phyloP scores from a whole-genome alignment of 139 green algal species.

The Desmodesmus armatus region DNA sequence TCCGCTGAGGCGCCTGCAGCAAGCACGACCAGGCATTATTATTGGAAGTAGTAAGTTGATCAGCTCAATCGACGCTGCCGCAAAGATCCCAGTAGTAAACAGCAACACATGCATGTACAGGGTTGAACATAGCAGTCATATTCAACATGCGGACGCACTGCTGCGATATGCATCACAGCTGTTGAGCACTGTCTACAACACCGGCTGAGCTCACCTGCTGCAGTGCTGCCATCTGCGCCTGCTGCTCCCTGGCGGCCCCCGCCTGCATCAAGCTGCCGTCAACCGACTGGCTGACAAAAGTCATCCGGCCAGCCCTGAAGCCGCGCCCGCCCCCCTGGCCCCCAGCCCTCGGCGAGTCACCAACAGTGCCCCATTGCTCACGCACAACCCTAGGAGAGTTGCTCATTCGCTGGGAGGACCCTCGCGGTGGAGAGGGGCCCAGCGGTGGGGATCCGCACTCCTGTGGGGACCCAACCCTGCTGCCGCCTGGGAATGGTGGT shows the following conservation, averaged over 20 bases:
- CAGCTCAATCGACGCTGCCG: background rate
- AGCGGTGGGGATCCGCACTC: background rate
- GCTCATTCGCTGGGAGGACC: background rate
- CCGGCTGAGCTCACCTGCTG: background rate
- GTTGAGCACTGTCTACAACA: background rate
- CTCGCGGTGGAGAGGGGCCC: background rate
- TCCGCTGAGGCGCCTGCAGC: background rate
- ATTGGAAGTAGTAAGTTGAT: background rate
- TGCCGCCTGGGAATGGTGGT: too few species aligned
- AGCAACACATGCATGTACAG: background rate
- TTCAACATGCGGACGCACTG: background rate
- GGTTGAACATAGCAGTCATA: background rate
- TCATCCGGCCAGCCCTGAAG: too few species aligned
- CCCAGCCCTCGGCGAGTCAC: background rate
- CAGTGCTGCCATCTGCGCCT: background rate
- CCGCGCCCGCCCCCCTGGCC: too few species aligned
- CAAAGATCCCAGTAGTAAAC: background rate
- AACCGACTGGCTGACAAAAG: background rate
- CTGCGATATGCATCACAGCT: background rate
- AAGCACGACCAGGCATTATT: background rate
- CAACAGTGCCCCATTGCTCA: background rate
- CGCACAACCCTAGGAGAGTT: background rate
- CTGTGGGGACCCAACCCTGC: conserved; percentile 3
- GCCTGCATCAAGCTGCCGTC: background rate
- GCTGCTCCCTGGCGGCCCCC: background rate